These are phyloP conservation scores for Cystoisospora suis DNA, from an alignment of 169 alveolate species.

Conservation along the genomic window DNA sequence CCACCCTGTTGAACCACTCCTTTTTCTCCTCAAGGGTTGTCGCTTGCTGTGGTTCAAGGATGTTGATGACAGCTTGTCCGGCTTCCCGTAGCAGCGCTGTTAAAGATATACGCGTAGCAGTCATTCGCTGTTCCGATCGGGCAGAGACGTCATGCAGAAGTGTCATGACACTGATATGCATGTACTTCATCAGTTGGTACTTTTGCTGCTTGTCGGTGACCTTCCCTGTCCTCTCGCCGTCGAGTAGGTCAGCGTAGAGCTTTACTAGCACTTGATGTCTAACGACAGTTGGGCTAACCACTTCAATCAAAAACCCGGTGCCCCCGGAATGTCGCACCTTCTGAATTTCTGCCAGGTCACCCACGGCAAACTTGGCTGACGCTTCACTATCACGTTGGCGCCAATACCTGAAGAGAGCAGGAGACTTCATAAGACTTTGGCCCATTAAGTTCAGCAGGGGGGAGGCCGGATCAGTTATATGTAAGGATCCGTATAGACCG, in stretches of 20 bases:
- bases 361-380: conserved; percentile 27
- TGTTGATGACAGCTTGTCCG: background rate
- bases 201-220: background rate
- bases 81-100: conserved; percentile 9
- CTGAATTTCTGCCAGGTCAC: conserved; percentile 21
- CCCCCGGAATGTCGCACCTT: background rate
- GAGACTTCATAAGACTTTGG: conserved; percentile 27
- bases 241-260: conserved; percentile 17
- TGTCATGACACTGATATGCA: background rate
- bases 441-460: background rate
- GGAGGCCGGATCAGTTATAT: background rate
- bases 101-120: too few relatives aligned
- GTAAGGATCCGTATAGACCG: conserved; percentile 51
- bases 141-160: background rate
- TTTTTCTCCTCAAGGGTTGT: background rate
- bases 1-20: background rate
- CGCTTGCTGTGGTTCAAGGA: background rate
- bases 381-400: background rate
- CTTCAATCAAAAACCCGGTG: background rate
- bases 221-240: background rate
- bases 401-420: conserved; percentile 45
- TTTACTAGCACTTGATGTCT: conserved; percentile 28
- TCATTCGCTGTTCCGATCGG: too few relatives aligned
- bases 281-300: background rate
- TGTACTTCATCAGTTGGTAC: conserved; percentile 41